Conservation (phyloP, 495 filamentous ascomycete species). For the Xylaria nigripes region DNA sequence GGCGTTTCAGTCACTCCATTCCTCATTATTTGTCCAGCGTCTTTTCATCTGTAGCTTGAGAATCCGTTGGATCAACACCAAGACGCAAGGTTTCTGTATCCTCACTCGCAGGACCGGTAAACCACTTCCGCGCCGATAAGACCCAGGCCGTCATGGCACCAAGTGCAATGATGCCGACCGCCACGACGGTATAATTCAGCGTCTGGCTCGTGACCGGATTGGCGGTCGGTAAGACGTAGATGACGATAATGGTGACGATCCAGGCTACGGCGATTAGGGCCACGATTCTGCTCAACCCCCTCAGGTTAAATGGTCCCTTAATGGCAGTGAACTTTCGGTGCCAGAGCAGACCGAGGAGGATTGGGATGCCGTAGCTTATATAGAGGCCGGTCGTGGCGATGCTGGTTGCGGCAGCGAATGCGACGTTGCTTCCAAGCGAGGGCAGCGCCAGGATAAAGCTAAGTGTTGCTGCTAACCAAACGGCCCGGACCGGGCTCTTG, state of each 20-base stretch:
- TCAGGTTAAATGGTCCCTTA: conserved; percentile 49
- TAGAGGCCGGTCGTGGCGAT: conserved; percentile 60
- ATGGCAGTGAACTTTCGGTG: conserved; percentile 30
- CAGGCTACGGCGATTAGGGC: conserved; percentile 43
- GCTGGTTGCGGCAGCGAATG: conserved; percentile 52
- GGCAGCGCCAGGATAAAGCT: conserved; percentile 53
- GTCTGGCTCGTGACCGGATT: conserved; percentile 50
- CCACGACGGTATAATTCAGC: conserved; percentile 52
- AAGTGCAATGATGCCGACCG: conserved; percentile 49
- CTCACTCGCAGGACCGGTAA: conserved; percentile 48
- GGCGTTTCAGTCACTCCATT: background rate
- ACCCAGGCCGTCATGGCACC: conserved; percentile 22
- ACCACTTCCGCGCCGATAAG: conserved; percentile 47
- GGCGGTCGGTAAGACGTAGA: conserved; percentile 48
- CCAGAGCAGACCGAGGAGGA: conserved; percentile 47
- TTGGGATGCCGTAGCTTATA: conserved; percentile 56
- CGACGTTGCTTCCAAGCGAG: conserved; percentile 51
- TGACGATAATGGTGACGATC: conserved; percentile 46
- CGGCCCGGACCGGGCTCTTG: conserved; percentile 45
- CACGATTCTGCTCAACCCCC: conserved; percentile 43
- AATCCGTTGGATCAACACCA: conserved; percentile 41
- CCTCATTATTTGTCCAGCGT: conserved; percentile 20
- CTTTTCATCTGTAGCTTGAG: conserved; percentile 40
- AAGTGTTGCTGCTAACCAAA: conserved; percentile 49
- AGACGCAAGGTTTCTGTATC: conserved; percentile 41